These are phyloP conservation scores for Curvularia sp. DNA, from an alignment of 2,329 filamentous ascomycete species.

Conservation along the genomic window DNA sequence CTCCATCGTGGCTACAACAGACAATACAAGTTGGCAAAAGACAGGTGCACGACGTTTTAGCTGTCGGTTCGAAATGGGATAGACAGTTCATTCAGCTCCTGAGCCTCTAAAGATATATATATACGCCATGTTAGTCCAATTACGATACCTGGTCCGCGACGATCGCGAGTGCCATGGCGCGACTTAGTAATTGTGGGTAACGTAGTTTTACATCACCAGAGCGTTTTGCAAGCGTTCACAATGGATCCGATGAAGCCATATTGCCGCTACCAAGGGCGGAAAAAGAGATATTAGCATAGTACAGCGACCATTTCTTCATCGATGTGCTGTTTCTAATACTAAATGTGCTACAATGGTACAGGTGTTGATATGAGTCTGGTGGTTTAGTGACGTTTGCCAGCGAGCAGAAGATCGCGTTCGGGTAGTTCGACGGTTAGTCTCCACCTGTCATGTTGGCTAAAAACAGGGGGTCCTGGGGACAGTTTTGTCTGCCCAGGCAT, in stretches of 20 bases:
- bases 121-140: not conserved
- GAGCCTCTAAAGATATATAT: slow-evolving; percentile 3
- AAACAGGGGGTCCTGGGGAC: slow-evolving; percentile 1
- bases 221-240: not conserved
- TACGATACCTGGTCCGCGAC: not conserved
- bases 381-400: slow-evolving; percentile 10
- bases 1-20: slow-evolving; percentile 5
- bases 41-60: not conserved
- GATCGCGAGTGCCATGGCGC: not conserved
- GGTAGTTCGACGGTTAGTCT: slow-evolving; percentile 10
- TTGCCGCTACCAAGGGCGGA: not conserved
- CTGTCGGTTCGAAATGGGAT: not conserved
- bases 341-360: not conserved
- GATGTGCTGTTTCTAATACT: not conserved
- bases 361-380: not conserved
- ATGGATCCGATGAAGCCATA: not conserved
- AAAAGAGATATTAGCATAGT: not conserved
- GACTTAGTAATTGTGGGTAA: slow-evolving; percentile 14
- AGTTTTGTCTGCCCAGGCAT: slow-evolving; percentile 12
- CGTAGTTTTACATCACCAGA: not conserved
- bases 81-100: not conserved
- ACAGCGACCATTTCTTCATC: not conserved
- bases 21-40: not conserved
- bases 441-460: slow-evolving; percentile 4
- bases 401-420: slow-evolving; percentile 1